Percentiles rank a stretch among this genome's conserved stretches.
Conservation (phyloP, 805 yeast species). For the Dipodascopsis tothii region DNA sequence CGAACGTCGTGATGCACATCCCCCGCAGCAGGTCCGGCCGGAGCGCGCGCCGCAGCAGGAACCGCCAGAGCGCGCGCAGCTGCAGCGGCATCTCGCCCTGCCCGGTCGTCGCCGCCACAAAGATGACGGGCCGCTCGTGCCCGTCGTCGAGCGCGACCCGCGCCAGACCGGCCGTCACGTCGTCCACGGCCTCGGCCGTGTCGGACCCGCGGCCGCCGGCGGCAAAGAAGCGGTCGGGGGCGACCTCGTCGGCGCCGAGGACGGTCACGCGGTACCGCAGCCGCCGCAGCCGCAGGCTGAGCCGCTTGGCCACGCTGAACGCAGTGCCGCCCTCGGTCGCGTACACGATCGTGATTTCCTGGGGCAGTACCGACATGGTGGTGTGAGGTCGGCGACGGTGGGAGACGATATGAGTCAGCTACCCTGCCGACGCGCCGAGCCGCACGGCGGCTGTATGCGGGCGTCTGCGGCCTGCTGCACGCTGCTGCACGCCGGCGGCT, state of each 20-base stretch:
- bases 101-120: conserved; percentile 84
- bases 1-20: conserved; percentile 64
- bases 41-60: conserved; percentile 59
- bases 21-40: conserved; percentile 55
- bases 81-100: conserved; percentile 89
- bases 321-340: conserved; percentile 94
- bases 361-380: no score
- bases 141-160: conserved; percentile 41
- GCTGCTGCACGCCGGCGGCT: no score
- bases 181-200: conserved; percentile 1
- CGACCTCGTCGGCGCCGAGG: conserved; percentile 46
- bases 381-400: no score
- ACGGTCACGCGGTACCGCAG: conserved; percentile 44
- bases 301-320: conserved; percentile 67
- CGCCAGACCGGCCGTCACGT: conserved; percentile 12
- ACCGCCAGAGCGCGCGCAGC: conserved; percentile 64
- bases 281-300: conserved; percentile 51
- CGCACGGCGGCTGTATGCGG: no score
- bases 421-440: no score
- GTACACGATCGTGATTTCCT: conserved; percentile 53
- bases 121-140: conserved; percentile 36
- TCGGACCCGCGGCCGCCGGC: not conserved
- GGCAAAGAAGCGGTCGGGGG: not conserved
- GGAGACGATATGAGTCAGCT: no score
- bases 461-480: no score